These are phyloP conservation scores for Myxozyma melibiosi DNA, from an alignment of 805 yeast genomes.

Conservation along the genomic window DNA sequence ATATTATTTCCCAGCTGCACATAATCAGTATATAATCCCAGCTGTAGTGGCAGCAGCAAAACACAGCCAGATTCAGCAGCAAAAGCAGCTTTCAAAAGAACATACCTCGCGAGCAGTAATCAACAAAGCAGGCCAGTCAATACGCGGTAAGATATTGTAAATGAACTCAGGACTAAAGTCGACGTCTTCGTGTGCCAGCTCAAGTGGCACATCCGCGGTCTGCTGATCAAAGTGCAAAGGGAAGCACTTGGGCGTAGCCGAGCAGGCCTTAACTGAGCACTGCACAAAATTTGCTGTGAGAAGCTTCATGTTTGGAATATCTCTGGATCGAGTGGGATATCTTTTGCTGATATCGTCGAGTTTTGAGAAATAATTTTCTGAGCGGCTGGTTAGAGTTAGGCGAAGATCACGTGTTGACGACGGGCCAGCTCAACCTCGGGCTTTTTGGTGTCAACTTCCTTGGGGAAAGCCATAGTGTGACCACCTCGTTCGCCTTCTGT, in stretches of 20 bases:
- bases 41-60: not conserved
- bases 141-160: constrained; percentile 69
- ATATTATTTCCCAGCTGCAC: constrained; percentile 25
- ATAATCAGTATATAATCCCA: not conserved
- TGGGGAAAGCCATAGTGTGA: too few relatives aligned
- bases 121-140: constrained; percentile 86
- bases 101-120: constrained; percentile 71
- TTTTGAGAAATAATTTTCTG: too few relatives aligned
- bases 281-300: constrained; percentile 95
- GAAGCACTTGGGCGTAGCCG: constrained; percentile 69
- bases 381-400: too few relatives aligned
- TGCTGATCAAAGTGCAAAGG: constrained; percentile 68
- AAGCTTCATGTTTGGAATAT: constrained; percentile 65
- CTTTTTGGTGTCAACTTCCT: too few relatives aligned
- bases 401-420: too few relatives aligned
- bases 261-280: constrained; percentile 86
- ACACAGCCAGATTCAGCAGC: not conserved
- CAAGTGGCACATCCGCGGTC: constrained; percentile 46
- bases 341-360: too few relatives aligned
- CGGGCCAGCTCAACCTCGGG: too few relatives aligned
- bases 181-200: constrained; percentile 70
- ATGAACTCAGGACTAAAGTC: constrained; percentile 85
- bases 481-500: too few relatives aligned
- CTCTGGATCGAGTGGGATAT: not conserved
- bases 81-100: constrained; percentile 19